These are phyloP conservation scores for Diaporthe citrichinensis DNA, from an alignment of 2,329 filamentous ascomycete species.

Conservation along the genomic window DNA sequence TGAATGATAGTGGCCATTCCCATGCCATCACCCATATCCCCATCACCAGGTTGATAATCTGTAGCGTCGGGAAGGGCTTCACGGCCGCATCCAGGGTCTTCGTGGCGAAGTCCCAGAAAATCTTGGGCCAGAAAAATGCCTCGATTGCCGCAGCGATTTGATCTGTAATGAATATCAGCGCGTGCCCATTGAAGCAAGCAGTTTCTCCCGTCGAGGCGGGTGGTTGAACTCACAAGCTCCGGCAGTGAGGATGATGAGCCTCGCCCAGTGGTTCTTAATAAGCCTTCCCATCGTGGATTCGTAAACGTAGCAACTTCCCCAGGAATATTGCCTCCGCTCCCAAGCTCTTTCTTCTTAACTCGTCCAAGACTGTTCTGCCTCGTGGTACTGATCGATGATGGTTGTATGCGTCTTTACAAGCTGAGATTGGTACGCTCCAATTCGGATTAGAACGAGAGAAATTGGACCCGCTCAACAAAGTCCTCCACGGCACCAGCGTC, in stretches of 20 bases:
- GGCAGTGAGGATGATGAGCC: slow-evolving; percentile 91
- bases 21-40: slow-evolving; percentile 84
- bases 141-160: slow-evolving; percentile 88
- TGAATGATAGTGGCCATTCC: slow-evolving; percentile 88
- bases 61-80: slow-evolving; percentile 88
- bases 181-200: neutral
- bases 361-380: slow-evolving; percentile 43
- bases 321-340: slow-evolving; percentile 33
- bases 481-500: slow-evolving; percentile 38
- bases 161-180: slow-evolving; percentile 66
- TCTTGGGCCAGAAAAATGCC: slow-evolving; percentile 98
- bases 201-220: no score
- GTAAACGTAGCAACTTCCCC: slow-evolving; percentile 22
- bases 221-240: slow-evolving; percentile 73
- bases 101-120: slow-evolving; percentile 98
- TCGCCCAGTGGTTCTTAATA: slow-evolving; percentile 99
- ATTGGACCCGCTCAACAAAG: slow-evolving; percentile 41
- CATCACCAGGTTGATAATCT: slow-evolving; percentile 89
- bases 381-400: slow-evolving; percentile 22
- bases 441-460: slow-evolving; percentile 41
- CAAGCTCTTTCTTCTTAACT: slow-evolving; percentile 40
- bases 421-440: slow-evolving; percentile 31
- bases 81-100: slow-evolving; percentile 90
- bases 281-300: slow-evolving; percentile 85
- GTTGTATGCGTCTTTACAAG: slow-evolving; percentile 9